A percentile compares a stretch with the other conserved stretches of the same genome.
phyloP scores from a whole-genome alignment of 2,329 filamentous ascomycete species.

The Monosporascus sp. region DNA sequence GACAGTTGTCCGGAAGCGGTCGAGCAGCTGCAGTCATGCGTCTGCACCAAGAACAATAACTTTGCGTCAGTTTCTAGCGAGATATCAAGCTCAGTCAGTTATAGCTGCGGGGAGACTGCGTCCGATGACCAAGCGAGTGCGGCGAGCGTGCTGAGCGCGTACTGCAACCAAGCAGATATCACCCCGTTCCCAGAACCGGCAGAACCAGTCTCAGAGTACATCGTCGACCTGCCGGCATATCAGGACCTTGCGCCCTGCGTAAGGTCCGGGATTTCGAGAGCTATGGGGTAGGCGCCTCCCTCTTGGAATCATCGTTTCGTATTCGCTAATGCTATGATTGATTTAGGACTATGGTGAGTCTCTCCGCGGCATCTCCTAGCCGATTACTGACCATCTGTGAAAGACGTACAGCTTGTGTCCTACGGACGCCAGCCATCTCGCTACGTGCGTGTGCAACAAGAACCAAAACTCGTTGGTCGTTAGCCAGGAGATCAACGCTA shows the following conservation, averaged over 20 bases:
- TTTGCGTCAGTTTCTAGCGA: constrained; percentile 31
- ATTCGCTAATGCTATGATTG: not conserved
- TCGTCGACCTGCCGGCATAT: constrained; percentile 44
- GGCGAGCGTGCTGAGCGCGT: constrained; percentile 38
- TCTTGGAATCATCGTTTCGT: not conserved
- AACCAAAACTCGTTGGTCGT: constrained; percentile 40
- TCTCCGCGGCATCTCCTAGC: not conserved
- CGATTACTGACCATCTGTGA: not conserved
- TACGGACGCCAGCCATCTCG: constrained; percentile 34
- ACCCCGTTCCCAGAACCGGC: constrained; percentile 38
- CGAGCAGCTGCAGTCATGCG: constrained; percentile 43
- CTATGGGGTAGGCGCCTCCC: constrained; percentile 31
- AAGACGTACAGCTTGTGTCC: constrained; percentile 33
- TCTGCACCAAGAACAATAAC: constrained; percentile 45
- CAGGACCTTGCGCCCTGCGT: constrained; percentile 40
- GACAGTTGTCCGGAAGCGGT: constrained; percentile 38
- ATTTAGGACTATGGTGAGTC: constrained; percentile 28
- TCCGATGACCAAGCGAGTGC: constrained; percentile 45
- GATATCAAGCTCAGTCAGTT: constrained; percentile 36
- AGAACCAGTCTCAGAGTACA: constrained; percentile 39
- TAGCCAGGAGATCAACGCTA: constrained; percentile 37
- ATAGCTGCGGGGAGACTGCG: constrained; percentile 40
- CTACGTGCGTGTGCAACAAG: constrained; percentile 48
- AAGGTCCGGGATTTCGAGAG: constrained; percentile 30
- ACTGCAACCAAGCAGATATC: constrained; percentile 40